These are phyloP conservation scores for Flagelloscypha sp. DNA, from an alignment of 768 basidiomycete genomes.

Conservation along the genomic window DNA sequence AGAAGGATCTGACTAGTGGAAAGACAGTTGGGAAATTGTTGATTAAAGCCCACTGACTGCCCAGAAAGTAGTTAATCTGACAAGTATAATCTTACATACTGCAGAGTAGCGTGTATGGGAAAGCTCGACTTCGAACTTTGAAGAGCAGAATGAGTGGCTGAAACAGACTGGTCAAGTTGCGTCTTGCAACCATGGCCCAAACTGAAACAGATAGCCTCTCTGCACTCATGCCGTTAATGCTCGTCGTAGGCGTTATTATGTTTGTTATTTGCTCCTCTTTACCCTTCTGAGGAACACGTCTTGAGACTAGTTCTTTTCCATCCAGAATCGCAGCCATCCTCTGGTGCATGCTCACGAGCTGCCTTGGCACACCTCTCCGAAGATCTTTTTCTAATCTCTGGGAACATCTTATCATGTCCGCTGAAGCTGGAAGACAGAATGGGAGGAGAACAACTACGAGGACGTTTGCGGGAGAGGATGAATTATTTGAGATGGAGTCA, in stretches of 20 bases:
- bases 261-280: no score
- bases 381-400: constrained; percentile 38
- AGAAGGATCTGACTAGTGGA: constrained; percentile 68
- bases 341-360: constrained; percentile 65
- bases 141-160: no score
- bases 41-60: constrained; percentile 58
- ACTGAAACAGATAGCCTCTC: no score
- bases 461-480: constrained; percentile 33
- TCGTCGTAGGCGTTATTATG: no score
- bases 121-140: no score
- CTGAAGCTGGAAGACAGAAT: constrained; percentile 33
- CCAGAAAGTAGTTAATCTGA: constrained; percentile 1
- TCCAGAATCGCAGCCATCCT: constrained; percentile 40
- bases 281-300: no score
- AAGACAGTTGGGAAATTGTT: constrained; percentile 83
- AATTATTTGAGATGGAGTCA: constrained; percentile 57
- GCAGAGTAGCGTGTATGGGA: no score
- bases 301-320: no score
- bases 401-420: constrained; percentile 34
- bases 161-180: no score
- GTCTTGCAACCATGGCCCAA: no score
- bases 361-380: constrained; percentile 46
- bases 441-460: constrained; percentile 13
- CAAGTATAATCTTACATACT: background rate
- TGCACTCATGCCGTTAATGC: no score